phyloP scores from a whole-genome alignment of 331 rosid species.

The Stylosanthes scabra region DNA sequence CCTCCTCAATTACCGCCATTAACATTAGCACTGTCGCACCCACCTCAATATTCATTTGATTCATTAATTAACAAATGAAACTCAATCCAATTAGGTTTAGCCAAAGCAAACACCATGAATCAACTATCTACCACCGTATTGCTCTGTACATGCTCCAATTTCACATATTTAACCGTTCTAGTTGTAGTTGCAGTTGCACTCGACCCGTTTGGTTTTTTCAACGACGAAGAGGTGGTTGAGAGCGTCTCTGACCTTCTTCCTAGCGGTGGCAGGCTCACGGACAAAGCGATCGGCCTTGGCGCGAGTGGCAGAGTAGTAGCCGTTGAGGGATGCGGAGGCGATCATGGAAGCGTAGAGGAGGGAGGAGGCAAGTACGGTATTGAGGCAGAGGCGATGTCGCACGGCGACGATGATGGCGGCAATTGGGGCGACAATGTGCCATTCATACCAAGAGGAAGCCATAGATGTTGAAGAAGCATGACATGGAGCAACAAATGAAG shows the following conservation, averaged over 20 bases:
- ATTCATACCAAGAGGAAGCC: too few species aligned
- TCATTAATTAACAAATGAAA: not conserved
- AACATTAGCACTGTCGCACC: too few species aligned
- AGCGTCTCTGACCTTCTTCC: slow-evolving; percentile 73
- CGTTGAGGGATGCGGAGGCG: slow-evolving; percentile 50
- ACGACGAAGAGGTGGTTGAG: slow-evolving; percentile 46
- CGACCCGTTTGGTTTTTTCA: slow-evolving; percentile 32
- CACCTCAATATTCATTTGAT: not conserved
- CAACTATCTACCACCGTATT: slow-evolving; percentile 33
- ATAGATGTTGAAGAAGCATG: too few species aligned
- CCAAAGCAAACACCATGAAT: not conserved
- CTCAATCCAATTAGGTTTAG: too few species aligned
- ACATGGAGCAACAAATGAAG: too few species aligned
- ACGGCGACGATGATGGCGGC: too few species aligned
- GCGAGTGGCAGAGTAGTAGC: slow-evolving; percentile 41
- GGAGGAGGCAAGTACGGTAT: slow-evolving; percentile 30
- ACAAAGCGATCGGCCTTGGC: slow-evolving; percentile 59
- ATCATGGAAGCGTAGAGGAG: slow-evolving; percentile 74
- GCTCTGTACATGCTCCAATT: slow-evolving; percentile 36
- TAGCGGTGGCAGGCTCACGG: slow-evolving; percentile 58
- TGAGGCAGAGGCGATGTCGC: too few species aligned
- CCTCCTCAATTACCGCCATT: too few species aligned
- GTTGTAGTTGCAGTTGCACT: slow-evolving; percentile 31
- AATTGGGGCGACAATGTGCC: too few species aligned
- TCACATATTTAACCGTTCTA: not conserved